phyloP scores from a whole-genome alignment of 495 filamentous ascomycete genomes.

The Penicillium malachiteum region DNA sequence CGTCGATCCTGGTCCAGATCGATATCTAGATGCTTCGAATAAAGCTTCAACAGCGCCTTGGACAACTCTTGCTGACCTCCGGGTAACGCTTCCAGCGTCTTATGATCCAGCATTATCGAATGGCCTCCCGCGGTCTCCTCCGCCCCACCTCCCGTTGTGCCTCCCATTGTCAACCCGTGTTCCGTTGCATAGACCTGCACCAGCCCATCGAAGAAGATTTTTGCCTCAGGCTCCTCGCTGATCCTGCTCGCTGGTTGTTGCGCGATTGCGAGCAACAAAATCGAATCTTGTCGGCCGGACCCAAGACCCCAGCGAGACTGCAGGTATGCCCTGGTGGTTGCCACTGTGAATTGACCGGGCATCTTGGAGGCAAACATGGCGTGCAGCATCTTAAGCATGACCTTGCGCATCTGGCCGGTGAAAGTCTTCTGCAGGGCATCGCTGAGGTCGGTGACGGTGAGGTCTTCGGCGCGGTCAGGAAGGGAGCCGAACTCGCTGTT shows the following conservation, averaged over 20 bases:
- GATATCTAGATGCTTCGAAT: too few relatives aligned
- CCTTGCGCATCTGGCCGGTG: conserved; percentile 93
- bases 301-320: conserved; percentile 91
- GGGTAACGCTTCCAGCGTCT: too few relatives aligned
- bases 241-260: conserved; percentile 88
- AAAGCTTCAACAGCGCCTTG: too few relatives aligned
- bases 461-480: conserved; percentile 98
- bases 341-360: conserved; percentile 99
- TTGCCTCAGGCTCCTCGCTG: conserved; percentile 84
- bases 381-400: conserved; percentile 87
- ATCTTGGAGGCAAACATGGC: conserved; percentile 97
- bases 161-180: conserved; percentile 71
- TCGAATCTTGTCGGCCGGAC: conserved; percentile 86
- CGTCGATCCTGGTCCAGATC: too few relatives aligned
- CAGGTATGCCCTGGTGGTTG: conserved; percentile 86
- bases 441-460: conserved; percentile 89
- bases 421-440: conserved; percentile 96
- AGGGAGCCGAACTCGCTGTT: conserved; percentile 98
- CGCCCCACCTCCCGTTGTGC: too few relatives aligned
- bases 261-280: conserved; percentile 83
- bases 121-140: conserved; percentile 73
- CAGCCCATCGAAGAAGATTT: conserved; percentile 83
- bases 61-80: too few relatives aligned
- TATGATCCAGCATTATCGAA: too few relatives aligned
- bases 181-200: conserved; percentile 85